phyloP scores from a whole-genome alignment of 164 flowering plant species.

The Piper longum region DNA sequence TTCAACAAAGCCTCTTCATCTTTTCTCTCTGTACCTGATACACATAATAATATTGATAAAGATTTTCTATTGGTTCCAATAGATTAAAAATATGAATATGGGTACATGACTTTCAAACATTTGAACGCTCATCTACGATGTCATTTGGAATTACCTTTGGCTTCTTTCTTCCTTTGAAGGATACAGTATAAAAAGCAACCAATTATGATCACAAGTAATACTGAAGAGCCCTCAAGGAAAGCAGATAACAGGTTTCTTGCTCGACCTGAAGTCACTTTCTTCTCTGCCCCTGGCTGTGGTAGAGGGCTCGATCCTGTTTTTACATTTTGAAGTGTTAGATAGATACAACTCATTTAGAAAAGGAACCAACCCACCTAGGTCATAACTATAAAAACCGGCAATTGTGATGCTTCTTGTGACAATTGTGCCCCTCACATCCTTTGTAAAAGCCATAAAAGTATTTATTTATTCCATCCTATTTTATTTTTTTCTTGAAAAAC shows the following conservation, averaged over 20 bases:
- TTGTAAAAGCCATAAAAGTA: no score
- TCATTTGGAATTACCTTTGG: not conserved
- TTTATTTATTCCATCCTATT: no score
- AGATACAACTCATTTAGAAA: not conserved
- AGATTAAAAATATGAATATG: no score
- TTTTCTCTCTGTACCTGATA: not conserved
- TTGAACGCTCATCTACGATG: no score
- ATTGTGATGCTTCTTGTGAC: no score
- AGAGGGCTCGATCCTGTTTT: not conserved
- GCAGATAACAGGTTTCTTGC: not conserved
- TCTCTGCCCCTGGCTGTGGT: not conserved
- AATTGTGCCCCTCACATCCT: no score
- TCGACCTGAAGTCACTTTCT: not conserved
- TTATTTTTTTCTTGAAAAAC: no score
- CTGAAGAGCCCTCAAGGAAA: not conserved
- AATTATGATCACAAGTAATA: no score
- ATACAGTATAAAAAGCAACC: not conserved
- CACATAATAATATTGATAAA: not conserved
- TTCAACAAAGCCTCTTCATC: not conserved
- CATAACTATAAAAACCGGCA: not conserved
- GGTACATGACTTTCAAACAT: no score
- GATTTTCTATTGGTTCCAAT: no score
- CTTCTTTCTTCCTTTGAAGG: not conserved
- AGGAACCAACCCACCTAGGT: no score
- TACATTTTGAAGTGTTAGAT: not conserved